Evolutionary conservation across 495 filamentous ascomycete genomes (phyloP).

Genomic region (Penicillium pancosmium): DNA sequence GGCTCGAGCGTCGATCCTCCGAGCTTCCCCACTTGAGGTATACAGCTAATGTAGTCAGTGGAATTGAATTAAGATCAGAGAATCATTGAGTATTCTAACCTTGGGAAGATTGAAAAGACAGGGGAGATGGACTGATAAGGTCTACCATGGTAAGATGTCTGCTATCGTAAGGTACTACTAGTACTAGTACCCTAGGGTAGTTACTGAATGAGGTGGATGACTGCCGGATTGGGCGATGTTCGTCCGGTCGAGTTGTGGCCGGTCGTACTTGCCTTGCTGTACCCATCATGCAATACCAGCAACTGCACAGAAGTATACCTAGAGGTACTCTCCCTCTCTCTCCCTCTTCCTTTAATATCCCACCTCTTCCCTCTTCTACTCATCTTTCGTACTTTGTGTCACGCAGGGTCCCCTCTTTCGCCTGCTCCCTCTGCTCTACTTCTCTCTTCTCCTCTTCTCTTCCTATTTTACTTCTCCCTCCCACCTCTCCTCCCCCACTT

Average conservation of each 20-base stretch:
- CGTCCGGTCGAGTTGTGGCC: slow-evolving; percentile 8
- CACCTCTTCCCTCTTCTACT: not conserved
- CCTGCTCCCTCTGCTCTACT: slow-evolving; percentile 9
- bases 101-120: not conserved
- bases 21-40: slow-evolving; percentile 9
- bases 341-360: not conserved
- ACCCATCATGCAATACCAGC: too few relatives aligned
- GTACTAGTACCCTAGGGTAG: not conserved
- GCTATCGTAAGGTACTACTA: too few relatives aligned
- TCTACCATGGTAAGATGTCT: not conserved
- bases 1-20: slow-evolving; percentile 14
- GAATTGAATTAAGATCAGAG: not conserved
- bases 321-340: not conserved
- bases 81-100: not conserved
- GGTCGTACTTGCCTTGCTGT: slow-evolving; percentile 1
- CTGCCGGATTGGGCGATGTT: slow-evolving; percentile 19
- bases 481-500: not conserved
- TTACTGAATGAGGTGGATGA: not conserved
- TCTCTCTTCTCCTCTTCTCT: slow-evolving; percentile 18
- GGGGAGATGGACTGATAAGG: too few relatives aligned
- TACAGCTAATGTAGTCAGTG: not conserved
- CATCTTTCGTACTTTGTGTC: not conserved
- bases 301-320: too few relatives aligned
- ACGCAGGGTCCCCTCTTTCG: slow-evolving; percentile 7
- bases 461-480: slow-evolving; percentile 17